Evolutionary conservation across 805 yeast genomes (phyloP).

Genomic region (Saccharomycopsis fermentans): DNA sequence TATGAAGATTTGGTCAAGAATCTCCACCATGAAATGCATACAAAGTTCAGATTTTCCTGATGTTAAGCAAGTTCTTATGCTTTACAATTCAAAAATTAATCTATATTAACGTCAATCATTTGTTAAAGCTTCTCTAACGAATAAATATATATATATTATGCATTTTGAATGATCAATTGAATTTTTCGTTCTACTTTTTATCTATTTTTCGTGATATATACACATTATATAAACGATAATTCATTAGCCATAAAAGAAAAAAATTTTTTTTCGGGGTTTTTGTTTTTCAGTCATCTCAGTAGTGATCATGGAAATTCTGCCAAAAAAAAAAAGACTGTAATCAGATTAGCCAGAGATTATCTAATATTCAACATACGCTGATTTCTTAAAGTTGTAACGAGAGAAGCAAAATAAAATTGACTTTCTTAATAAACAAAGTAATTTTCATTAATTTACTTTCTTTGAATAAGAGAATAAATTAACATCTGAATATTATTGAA

Average conservation of each 20-base stretch:
- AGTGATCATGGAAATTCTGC: neutral
- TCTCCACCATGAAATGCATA: slow-evolving; percentile 13
- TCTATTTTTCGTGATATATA: neutral
- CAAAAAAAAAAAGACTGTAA: neutral
- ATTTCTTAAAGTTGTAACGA: too few relatives aligned
- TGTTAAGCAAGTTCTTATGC: neutral
- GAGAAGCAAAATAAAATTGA: too few relatives aligned
- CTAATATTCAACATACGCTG: too few relatives aligned
- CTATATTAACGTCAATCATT: neutral
- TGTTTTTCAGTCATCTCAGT: neutral
- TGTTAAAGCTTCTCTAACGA: neutral
- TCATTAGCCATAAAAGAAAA: neutral
- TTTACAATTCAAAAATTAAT: neutral
- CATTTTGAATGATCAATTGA: too few relatives aligned
- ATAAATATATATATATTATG: too few relatives aligned
- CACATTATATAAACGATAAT: neutral
- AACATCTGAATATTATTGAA: too few relatives aligned
- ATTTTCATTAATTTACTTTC: too few relatives aligned
- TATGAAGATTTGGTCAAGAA: slow-evolving; percentile 15
- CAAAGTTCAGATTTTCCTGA: slow-evolving; percentile 1
- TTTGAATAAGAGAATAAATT: neutral
- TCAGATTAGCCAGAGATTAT: neutral
- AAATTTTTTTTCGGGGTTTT: neutral
- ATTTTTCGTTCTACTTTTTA: neutral
- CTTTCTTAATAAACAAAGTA: too few relatives aligned